Evolutionary conservation across 2,329 filamentous ascomycete species (phyloP).

Genomic region (Penicillium sp.): DNA sequence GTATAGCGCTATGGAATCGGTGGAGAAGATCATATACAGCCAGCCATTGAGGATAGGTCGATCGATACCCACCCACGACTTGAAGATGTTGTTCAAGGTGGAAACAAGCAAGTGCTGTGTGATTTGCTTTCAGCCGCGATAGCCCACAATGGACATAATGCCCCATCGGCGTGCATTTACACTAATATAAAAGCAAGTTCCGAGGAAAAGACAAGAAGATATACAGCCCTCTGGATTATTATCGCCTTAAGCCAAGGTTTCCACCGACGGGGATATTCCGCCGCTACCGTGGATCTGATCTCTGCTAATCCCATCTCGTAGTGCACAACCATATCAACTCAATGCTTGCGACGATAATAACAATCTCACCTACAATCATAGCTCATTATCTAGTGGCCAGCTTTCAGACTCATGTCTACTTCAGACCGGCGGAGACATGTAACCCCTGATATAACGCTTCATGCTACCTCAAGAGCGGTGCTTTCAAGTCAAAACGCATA

Average conservation of each 20-base stretch:
- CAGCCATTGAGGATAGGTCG: not conserved
- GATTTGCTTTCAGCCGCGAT: not conserved
- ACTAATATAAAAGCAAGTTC: too few species aligned
- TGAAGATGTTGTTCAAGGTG: not conserved
- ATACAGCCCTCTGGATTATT: not conserved
- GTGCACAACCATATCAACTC: not conserved
- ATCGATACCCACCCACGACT: too few species aligned
- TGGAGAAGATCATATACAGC: not conserved
- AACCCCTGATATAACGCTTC: not conserved
- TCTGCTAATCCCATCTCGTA: slow-evolving; percentile 2
- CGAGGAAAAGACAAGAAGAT: not conserved
- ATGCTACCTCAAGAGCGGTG: not conserved
- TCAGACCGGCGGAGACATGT: not conserved
- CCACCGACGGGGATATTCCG: not conserved
- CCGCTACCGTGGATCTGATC: not conserved
- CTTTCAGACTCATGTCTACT: not conserved
- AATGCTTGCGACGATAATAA: not conserved
- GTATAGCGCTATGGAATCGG: not conserved
- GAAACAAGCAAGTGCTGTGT: not conserved
- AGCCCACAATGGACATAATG: not conserved
- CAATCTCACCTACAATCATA: not conserved
- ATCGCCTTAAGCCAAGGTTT: not conserved
- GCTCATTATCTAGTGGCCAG: not conserved
- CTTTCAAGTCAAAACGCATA: not conserved
- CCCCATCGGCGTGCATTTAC: too few species aligned